A percentile compares a stretch with the other conserved stretches of the same genome.
Conservation (phyloP, 352 stramenopile species). For the Pythium apleroticum region DNA sequence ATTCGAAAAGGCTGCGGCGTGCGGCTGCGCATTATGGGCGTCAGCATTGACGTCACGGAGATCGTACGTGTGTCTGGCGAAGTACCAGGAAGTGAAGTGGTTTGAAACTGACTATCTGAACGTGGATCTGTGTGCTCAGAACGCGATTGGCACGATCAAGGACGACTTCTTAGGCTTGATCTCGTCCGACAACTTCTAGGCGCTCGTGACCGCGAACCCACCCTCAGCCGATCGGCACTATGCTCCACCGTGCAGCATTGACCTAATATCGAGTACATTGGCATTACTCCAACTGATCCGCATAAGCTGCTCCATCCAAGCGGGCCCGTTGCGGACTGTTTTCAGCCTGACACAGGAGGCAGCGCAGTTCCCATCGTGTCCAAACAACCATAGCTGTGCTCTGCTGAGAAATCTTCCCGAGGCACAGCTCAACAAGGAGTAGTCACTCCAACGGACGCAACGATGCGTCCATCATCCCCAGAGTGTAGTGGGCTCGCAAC, state of each 20-base stretch:
- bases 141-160: conserved; percentile 97
- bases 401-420: no score
- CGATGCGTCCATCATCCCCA: no score
- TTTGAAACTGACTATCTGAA: background rate
- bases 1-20: conserved; percentile 96
- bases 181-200: conserved; percentile 76
- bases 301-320: background rate
- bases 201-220: background rate
- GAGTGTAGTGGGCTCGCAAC: no score
- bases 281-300: background rate
- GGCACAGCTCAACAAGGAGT: no score
- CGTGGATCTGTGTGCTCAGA: conserved; percentile 41
- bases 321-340: no score
- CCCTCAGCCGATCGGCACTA: background rate
- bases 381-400: no score
- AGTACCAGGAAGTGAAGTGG: conserved; percentile 6
- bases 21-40: conserved; percentile 96
- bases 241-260: background rate
- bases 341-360: no score
- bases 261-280: conserved; percentile 3
- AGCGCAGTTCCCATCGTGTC: no score
- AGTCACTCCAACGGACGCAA: no score
- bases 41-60: conserved; percentile 96
- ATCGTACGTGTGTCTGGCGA: conserved; percentile 65
- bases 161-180: conserved; percentile 98